Conservation (phyloP, 2,329 filamentous ascomycete genomes). For the Hymenoscyphus salicellus region DNA sequence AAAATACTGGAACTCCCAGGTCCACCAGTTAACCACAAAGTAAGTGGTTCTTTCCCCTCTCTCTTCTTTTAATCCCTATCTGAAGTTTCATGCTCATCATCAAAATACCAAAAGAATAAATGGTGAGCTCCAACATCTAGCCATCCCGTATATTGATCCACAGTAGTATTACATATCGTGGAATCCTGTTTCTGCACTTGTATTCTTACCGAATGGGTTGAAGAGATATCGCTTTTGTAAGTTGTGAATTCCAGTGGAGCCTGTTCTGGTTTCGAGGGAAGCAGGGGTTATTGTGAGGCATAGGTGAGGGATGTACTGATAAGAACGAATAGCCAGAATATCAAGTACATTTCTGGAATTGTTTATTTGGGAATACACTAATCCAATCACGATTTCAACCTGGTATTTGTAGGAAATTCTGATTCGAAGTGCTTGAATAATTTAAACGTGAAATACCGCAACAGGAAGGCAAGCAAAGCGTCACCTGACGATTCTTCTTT, state of each 20-base stretch:
- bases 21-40: conserved; percentile 64
- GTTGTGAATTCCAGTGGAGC: conserved; percentile 13
- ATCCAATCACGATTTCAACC: too few relatives aligned
- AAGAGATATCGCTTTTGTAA: conserved; percentile 23
- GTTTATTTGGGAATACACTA: too few relatives aligned
- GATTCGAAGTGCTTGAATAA: too few relatives aligned
- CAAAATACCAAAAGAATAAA: conserved; percentile 46
- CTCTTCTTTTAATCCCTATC: conserved; percentile 20
- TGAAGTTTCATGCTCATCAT: conserved; percentile 35
- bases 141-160: conserved; percentile 31
- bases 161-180: conserved; percentile 26
- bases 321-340: background rate
- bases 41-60: conserved; percentile 46
- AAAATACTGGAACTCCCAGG: conserved; percentile 61
- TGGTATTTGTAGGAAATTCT: too few relatives aligned
- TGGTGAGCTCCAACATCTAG: conserved; percentile 37
- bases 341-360: background rate
- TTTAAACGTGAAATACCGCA: too few relatives aligned
- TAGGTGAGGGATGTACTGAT: conserved; percentile 1
- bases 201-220: conserved; percentile 25
- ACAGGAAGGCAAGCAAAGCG: too few relatives aligned
- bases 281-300: conserved; percentile 11
- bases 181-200: conserved; percentile 28
- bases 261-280: conserved; percentile 12
- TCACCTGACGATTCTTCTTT: too few relatives aligned